Evolutionary conservation across 352 stramenopile genomes (phyloP).

Genomic region (Phytophthora crassamura): DNA sequence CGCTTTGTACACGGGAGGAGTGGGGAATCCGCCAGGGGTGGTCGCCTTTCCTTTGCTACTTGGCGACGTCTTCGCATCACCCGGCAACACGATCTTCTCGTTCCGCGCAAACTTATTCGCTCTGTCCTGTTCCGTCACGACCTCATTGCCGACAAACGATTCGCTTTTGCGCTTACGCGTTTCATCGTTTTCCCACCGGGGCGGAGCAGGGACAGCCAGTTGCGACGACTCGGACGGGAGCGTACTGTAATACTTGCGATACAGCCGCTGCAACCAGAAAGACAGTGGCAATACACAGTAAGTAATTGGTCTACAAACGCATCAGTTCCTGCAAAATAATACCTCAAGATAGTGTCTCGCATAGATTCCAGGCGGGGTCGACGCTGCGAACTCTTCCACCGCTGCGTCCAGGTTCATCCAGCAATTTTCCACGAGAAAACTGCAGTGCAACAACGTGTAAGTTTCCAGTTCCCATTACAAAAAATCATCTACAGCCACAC

Average conservation of each 20-base stretch:
- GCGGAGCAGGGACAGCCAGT: slow-evolving; percentile 57
- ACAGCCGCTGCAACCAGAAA: slow-evolving; percentile 50
- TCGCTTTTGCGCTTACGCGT: slow-evolving; percentile 44
- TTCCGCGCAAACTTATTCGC: slow-evolving; percentile 68
- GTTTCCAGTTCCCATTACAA: neutral
- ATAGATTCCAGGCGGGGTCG: slow-evolving; percentile 70
- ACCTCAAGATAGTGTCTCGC: slow-evolving; percentile 75
- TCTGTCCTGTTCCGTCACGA: slow-evolving; percentile 78
- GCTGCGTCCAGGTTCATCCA: slow-evolving; percentile 66
- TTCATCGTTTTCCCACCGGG: slow-evolving; percentile 69
- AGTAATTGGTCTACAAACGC: neutral
- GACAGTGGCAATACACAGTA: neutral
- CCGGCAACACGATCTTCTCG: slow-evolving; percentile 21
- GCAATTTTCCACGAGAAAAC: slow-evolving; percentile 79
- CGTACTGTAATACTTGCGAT: slow-evolving; percentile 83
- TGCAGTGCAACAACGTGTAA: slow-evolving; percentile 21
- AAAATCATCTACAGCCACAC: neutral
- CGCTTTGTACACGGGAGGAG: slow-evolving; percentile 69
- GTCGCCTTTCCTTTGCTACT: slow-evolving; percentile 33
- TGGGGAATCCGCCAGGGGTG: slow-evolving; percentile 32
- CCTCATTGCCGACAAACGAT: slow-evolving; percentile 54
- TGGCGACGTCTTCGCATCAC: slow-evolving; percentile 23
- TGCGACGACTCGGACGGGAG: slow-evolving; percentile 57
- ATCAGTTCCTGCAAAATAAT: neutral
- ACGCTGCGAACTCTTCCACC: slow-evolving; percentile 65